Evolutionary conservation across 352 stramenopile genomes (phyloP), one percentile per base, ranked within the genome.

Genomic region (Globisporangium sylvaticum): DNA sequence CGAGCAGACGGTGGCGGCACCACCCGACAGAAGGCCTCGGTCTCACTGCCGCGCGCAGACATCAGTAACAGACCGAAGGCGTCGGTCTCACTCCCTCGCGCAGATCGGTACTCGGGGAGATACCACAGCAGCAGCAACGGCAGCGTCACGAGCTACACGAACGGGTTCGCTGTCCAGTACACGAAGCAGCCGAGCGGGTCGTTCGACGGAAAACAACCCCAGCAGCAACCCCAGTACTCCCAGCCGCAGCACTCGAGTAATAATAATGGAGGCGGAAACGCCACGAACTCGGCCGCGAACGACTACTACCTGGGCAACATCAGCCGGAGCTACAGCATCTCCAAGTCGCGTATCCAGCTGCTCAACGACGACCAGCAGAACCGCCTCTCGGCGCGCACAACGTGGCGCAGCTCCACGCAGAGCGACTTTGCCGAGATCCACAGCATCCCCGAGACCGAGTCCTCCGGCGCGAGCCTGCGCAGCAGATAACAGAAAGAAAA

Each of bases 321-420:
- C 53, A 55, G 22, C 15, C 59, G 60, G 18, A 62, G 29, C 31
- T 68, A 72, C 34, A 64, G 39, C 29, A 58, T 72, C 56, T 67
- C 66, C 60, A 72, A 72, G 66, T 67, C 66, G 42, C 66, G 66
- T 44, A 62, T 72, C 34, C 60, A 72, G 55, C 44, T 72, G 42
- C 46, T 72, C 42, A 67, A 72, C 34, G 66, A 72, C 44, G 66
- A 72, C 31, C 60, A 68, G 37, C 66, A 72, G 31, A 72, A 9
- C 32, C 66, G 66, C 1, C 48, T 72, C 27, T 72, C 66, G 24
- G 61, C 42, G n/a, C 60, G 60, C 39, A 67, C 66, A 31, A 72
- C 66, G 24, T 72, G 66, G 66, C 60, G 66, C 18, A 68, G 60
- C 54, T 67, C 60, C 14, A 56, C 27, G 12, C 65, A 70, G 58